Base-by-base conservation (phyloP, 2,329 filamentous ascomycete genomes). In the Periconia macrospinosa region DNA sequence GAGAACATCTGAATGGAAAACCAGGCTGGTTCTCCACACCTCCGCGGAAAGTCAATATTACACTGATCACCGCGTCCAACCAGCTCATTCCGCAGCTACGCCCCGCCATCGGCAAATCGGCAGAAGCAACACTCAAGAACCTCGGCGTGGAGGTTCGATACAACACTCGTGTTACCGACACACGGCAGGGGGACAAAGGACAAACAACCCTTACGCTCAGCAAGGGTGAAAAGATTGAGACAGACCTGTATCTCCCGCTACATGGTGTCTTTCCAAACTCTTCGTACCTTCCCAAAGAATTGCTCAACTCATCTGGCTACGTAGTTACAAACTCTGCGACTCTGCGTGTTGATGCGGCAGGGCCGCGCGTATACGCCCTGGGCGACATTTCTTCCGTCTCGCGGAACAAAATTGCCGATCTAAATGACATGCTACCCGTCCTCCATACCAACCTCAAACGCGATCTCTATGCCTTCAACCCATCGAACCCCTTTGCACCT, bases 191-290 rank as follows among this genome's bases (percentile, higher is more conserved):
- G 9, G 57, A 66, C 2, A 70, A 74, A 33, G 76, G 72, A 27
- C 79, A 76, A 54, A 73, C 75, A 3, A 61, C 82, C 20, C 18
- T 72, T 46, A 60, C 56, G 0, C 60, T 74, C 14, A 52, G 57
- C 55, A 78, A 81, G 53, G 82, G 82, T 41, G 71, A 77, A 44
- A 74, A 67, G 2, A 59, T 81, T 40, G 72, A 73, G 1, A 75
- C 78, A 2, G 83, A 85, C 59, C 56, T 83, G 20, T 84, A 81
- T 62, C 78, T 86, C 51, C 76, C 78, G 3, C 80, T 80, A 0
- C 76, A 76, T 14, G 83, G 83, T 27, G 78, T 78, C 13, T 62
- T 69, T 8, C 82, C 82, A 0, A 85, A 83, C 67, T 81, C 77
- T 18, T 72, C 70, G 9, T 86, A 78, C 65, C 69, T 86, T 1